These are phyloP conservation scores for Apiospora sp. DNA, from an alignment of 2,329 filamentous ascomycete species.

Conservation along the genomic window DNA sequence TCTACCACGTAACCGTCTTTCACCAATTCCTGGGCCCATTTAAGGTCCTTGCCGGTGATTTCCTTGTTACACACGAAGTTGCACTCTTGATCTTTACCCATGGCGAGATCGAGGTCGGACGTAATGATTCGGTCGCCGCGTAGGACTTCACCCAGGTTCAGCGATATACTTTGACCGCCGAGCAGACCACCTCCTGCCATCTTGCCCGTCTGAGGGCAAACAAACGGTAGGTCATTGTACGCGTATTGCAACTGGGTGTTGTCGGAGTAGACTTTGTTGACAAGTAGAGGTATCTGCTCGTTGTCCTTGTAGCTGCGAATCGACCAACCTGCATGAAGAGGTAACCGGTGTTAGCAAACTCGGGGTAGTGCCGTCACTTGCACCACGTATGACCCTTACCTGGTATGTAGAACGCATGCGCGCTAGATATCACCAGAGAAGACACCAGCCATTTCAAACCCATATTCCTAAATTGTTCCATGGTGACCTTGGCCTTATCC, in stretches of 20 bases:
- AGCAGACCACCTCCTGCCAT: constrained; percentile 72
- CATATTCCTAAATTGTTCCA: constrained; percentile 36
- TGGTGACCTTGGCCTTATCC: constrained; percentile 31
- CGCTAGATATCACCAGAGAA: constrained; percentile 54
- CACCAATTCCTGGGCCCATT: constrained; percentile 75
- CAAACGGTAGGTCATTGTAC: constrained; percentile 87
- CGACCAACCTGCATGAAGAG: constrained; percentile 70
- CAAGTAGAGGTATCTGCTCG: constrained; percentile 82
- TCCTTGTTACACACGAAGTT: constrained; percentile 75
- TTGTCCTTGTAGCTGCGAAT: constrained; percentile 80
- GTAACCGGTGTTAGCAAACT: constrained; percentile 24
- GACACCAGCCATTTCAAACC: constrained; percentile 56
- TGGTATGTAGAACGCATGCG: constrained; percentile 83
- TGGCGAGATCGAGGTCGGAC: constrained; percentile 82
- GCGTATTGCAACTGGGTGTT: constrained; percentile 91
- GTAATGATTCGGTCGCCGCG: constrained; percentile 86
- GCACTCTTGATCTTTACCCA: constrained; percentile 79
- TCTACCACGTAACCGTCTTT: constrained; percentile 84
- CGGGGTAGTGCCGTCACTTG: constrained; percentile 26
- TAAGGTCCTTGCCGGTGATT: constrained; percentile 69
- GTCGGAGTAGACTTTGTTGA: constrained; percentile 93
- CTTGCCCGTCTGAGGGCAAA: constrained; percentile 79
- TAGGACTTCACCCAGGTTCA: constrained; percentile 88
- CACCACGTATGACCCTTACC: constrained; percentile 59
- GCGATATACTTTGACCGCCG: constrained; percentile 78